Base-by-base conservation (phyloP, 78 protist genomes). In the Mantamonas sphyraenae region DNA sequence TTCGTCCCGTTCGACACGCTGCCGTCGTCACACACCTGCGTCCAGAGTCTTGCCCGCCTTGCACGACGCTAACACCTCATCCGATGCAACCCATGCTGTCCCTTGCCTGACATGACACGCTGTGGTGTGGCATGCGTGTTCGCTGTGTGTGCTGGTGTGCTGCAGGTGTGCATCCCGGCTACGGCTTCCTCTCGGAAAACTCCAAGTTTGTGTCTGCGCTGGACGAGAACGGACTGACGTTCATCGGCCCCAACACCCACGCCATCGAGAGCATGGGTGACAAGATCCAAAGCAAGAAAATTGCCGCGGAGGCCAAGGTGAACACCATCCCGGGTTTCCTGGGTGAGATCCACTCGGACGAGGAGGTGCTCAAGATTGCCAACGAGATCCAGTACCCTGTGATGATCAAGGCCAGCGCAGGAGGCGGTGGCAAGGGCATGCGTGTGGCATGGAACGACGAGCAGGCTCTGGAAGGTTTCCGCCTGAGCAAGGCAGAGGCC, bases 371-470 rank as follows among this genome's bases (percentile, higher is more conserved):
- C 66, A 37, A 66, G 70, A 76, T 77, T 16, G 91, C 94, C 53
- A 73, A 83, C n/a, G 71, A 69, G 34, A 77, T 91, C 68, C 94
- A 95, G 33, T 93, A 80, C 70, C 97, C 98, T 31, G 88, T 95
- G 35, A 95, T 94, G 90, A 62, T 96, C 75, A 96, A 96, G 87
- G 98, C 98, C 0, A 55, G 87, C 33, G 89, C 86, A 31, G 97
- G 98, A 59, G 98, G 98, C 50, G 98, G 98, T 34, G 98, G 98
- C 39, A 88, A 93, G 39, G 98, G 99, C 53, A 87, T 92, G 89
- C 84, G 92, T 26, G 42, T 85, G n/a, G 83, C 70, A 39, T 68
- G 60, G 57, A 84, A 87, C 73, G 92, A 87, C 58, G 65, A 85
- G 39, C 93, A 93, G 30, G 83, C 82, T 9, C 66, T 37, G 19